A percentile compares a stretch with the other conserved stretches of the same genome.
Evolutionary conservation across 805 yeast genomes (phyloP).

Genomic region (Saturnispora galanensis): DNA sequence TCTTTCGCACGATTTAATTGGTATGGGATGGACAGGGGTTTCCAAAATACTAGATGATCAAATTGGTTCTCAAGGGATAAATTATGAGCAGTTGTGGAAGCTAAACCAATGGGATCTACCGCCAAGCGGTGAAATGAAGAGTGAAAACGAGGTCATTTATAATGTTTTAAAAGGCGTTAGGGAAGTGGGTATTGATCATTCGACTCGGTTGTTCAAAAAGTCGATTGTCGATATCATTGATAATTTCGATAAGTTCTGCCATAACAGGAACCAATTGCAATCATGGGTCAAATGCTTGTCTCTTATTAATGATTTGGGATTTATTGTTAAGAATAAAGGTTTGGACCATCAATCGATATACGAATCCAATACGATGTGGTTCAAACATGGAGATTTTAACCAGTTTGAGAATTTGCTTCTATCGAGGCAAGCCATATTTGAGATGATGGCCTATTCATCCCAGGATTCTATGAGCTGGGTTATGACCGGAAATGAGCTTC

Average conservation of each 20-base stretch:
- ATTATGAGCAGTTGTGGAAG: constrained; percentile 67
- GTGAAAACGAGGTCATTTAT: constrained; percentile 42
- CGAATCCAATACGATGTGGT: constrained; percentile 29
- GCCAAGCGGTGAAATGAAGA: constrained; percentile 25
- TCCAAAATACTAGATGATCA: constrained; percentile 31
- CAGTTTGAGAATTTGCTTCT: constrained; percentile 35
- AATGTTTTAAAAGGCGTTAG: constrained; percentile 37
- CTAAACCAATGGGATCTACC: constrained; percentile 72
- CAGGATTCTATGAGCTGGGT: constrained; percentile 9
- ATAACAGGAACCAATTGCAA: constrained; percentile 10
- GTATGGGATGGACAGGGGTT: constrained; percentile 48
- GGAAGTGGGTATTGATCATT: constrained; percentile 23
- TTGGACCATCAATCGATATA: constrained; percentile 6
- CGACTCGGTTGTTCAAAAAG: constrained; percentile 15
- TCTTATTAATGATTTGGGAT: constrained; percentile 19
- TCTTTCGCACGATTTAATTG: constrained; percentile 31
- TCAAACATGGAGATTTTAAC: constrained; percentile 25
- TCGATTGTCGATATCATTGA: constrained; percentile 7
- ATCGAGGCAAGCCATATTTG: constrained; percentile 32
- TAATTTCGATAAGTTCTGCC: not conserved
- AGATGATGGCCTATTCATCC: constrained; percentile 14
- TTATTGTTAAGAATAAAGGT: constrained; percentile 11
- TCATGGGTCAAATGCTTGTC: constrained; percentile 28
- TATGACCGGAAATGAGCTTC: constrained; percentile 30
- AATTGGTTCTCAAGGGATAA: constrained; percentile 13